Evolutionary conservation across 768 basidiomycete genomes (phyloP).

Genomic region (Rhizopogon vesiculosus): DNA sequence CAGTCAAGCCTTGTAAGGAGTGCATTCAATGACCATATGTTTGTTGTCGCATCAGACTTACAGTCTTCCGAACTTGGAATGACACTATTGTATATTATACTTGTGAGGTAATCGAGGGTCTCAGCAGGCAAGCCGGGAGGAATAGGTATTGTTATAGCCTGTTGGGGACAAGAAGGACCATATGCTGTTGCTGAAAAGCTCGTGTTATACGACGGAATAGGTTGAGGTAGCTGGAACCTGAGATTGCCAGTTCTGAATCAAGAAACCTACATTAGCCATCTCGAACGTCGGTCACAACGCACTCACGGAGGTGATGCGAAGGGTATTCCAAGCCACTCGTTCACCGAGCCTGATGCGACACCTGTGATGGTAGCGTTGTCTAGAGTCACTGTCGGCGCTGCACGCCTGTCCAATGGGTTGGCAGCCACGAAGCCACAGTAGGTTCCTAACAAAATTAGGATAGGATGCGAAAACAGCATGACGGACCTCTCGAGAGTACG

Average conservation of each 20-base stretch:
- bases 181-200: constrained; percentile 28
- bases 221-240: constrained; percentile 32
- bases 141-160: constrained; percentile 7
- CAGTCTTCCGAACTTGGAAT: constrained; percentile 42
- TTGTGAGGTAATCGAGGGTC: constrained; percentile 16
- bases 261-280: background rate
- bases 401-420: background rate
- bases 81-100: constrained; percentile 22
- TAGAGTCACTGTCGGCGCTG: constrained; percentile 20
- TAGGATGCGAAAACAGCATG: background rate
- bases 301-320: constrained; percentile 36
- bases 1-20: constrained; percentile 34
- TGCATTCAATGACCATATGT: background rate
- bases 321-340: constrained; percentile 36
- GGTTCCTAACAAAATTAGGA: background rate
- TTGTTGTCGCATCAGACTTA: constrained; percentile 18
- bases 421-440: background rate
- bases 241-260: constrained; percentile 23
- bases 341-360: constrained; percentile 13
- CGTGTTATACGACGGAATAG: constrained; percentile 25
- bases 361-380: constrained; percentile 27
- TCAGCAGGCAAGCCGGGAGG: constrained; percentile 14
- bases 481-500: background rate
- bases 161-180: constrained; percentile 38
- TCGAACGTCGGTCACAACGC: background rate